Evolutionary conservation across 1,284 basidiomycete genomes (phyloP).

Genomic region (Fistulinella cinereoalba): DNA sequence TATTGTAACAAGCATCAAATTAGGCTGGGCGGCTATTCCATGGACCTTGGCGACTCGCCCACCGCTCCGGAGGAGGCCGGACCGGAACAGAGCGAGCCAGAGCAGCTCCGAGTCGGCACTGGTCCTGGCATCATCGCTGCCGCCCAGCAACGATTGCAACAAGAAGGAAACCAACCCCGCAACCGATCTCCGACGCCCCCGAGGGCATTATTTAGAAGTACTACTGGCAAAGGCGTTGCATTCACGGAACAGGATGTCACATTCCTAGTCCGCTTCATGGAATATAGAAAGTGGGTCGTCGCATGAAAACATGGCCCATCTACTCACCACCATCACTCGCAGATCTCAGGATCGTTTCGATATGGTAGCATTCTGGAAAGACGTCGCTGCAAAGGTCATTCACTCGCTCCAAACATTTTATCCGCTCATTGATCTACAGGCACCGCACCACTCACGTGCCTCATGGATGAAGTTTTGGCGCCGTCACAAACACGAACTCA

Average conservation of each 20-base stretch:
- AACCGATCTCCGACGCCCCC: slow-evolving; percentile 76
- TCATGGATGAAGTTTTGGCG: slow-evolving; percentile 90
- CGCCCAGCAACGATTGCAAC: slow-evolving; percentile 43
- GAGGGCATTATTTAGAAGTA: slow-evolving; percentile 70
- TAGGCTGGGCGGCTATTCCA: slow-evolving; percentile 73
- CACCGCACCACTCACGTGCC: slow-evolving; percentile 80
- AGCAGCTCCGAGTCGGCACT: slow-evolving; percentile 33
- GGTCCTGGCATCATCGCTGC: slow-evolving; percentile 46
- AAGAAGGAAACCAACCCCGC: slow-evolving; percentile 38
- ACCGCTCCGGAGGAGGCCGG: slow-evolving; percentile 44
- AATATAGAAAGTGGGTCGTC: slow-evolving; percentile 60
- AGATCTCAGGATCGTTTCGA: slow-evolving; percentile 66
- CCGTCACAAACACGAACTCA: slow-evolving; percentile 76
- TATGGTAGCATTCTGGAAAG: slow-evolving; percentile 84
- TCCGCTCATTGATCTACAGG: slow-evolving; percentile 39
- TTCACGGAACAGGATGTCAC: slow-evolving; percentile 77
- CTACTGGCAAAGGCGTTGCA: slow-evolving; percentile 81
- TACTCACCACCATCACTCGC: slow-evolving; percentile 7
- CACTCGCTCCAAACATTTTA: not conserved
- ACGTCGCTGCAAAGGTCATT: slow-evolving; percentile 66
- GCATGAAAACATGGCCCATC: not conserved
- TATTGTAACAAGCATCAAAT: slow-evolving; percentile 88
- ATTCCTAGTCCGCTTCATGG: slow-evolving; percentile 71
- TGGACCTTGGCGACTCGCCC: slow-evolving; percentile 54
- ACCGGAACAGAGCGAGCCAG: slow-evolving; percentile 39